Conservation (phyloP, 371 early-diverging fungal genomes). For the Phascolomyces articulosus region DNA sequence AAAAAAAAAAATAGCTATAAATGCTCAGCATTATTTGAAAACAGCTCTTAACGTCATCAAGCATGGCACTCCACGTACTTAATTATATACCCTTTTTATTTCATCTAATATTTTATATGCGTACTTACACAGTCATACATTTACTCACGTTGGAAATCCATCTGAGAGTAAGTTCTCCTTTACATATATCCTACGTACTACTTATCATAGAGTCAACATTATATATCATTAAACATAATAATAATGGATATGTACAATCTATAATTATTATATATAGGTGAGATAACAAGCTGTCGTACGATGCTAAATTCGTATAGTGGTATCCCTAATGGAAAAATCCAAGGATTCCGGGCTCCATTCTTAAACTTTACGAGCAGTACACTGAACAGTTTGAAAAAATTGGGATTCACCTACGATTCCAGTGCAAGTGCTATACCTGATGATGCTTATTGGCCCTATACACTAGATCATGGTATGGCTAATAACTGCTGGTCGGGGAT, state of each 20-base stretch:
- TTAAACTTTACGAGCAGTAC: conserved; percentile 63
- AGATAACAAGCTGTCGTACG: conserved; percentile 53
- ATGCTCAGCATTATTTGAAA: no score
- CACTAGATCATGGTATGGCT: conserved; percentile 70
- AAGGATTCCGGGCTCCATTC: conserved; percentile 74
- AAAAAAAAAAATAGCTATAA: not conserved
- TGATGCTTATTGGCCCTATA: conserved; percentile 72
- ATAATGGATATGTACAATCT: no score
- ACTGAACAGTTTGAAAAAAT: conserved; percentile 46
- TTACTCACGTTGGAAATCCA: conserved; percentile 60
- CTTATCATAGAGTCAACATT: no score
- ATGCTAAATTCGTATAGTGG: conserved; percentile 66
- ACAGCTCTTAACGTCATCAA: no score
- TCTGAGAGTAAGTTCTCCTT: conserved; percentile 35
- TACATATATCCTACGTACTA: not conserved
- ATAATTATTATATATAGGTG: conserved; percentile 28
- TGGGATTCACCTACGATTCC: conserved; percentile 68
- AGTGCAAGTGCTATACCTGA: conserved; percentile 54
- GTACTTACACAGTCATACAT: conserved; percentile 51
- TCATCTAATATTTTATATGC: not conserved
- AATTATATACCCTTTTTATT: no score
- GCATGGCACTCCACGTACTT: no score
- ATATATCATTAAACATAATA: no score
- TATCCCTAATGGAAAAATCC: conserved; percentile 64
- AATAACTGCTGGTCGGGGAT: conserved; percentile 67